Percentiles rank a stretch among this genome's conserved stretches.
Conservation (phyloP, 108 stramenopile genomes). For the Schizochytrium sp. region DNA sequence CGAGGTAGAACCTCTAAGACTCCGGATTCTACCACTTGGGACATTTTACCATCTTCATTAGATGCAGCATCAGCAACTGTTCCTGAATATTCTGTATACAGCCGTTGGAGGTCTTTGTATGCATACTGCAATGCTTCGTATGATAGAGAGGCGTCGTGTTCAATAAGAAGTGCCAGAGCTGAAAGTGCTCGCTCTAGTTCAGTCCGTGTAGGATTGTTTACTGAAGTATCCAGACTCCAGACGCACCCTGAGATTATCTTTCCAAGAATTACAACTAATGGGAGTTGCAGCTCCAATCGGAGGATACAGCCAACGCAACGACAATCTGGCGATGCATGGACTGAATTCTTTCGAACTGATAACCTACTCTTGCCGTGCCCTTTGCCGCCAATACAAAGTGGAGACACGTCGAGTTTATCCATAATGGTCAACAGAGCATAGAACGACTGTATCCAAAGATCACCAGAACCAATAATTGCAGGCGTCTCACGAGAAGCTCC, state of each 20-base stretch:
- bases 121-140: not conserved
- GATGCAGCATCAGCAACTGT: too few relatives aligned
- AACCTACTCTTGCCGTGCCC: not conserved
- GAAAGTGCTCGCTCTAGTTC: conserved; percentile 28
- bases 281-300: not conserved
- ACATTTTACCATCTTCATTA: too few relatives aligned
- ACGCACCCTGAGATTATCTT: too few relatives aligned
- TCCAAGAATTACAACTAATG: not conserved
- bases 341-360: not conserved
- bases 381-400: not conserved
- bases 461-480: not conserved
- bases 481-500: not conserved
- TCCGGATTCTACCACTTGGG: too few relatives aligned
- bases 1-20: too few relatives aligned
- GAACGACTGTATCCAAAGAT: conserved; percentile 12
- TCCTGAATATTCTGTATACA: too few relatives aligned
- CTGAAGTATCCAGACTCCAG: too few relatives aligned
- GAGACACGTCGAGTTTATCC: conserved; percentile 36
- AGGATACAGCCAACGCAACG: not conserved
- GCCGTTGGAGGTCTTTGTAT: not conserved
- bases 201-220: not conserved
- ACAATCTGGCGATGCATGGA: not conserved
- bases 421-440: not conserved
- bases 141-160: not conserved
- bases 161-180: not conserved